phyloP scores from a whole-genome alignment of 2,329 filamentous ascomycete genomes.

The Cryphonectria nitschkei region DNA sequence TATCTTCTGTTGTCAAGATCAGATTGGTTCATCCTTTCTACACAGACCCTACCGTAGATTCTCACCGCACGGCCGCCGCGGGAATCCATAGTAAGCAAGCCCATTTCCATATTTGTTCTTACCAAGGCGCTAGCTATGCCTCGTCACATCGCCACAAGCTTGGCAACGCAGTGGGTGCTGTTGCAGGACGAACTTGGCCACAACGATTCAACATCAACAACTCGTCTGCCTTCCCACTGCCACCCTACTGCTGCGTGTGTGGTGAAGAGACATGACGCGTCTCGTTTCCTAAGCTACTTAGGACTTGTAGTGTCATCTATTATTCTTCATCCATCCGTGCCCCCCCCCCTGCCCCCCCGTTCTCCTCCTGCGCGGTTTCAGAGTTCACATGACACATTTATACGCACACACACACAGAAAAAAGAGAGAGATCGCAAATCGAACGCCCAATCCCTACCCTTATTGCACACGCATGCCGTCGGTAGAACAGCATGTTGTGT shows the following conservation, averaged over 20 bases:
- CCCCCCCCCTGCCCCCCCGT: background rate
- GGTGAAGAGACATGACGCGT: background rate
- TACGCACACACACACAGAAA: too few relatives aligned
- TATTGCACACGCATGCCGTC: background rate
- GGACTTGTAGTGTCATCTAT: background rate
- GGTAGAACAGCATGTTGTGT: background rate
- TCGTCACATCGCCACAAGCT: background rate
- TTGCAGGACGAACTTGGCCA: too few relatives aligned
- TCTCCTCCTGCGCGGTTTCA: background rate
- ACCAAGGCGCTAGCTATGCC: constrained; percentile 1
- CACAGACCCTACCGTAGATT: background rate
- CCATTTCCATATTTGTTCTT: background rate
- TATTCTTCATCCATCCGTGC: background rate
- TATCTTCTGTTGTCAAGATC: background rate
- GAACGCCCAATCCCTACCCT: background rate
- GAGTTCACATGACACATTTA: background rate
- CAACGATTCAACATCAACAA: background rate
- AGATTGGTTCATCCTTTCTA: background rate
- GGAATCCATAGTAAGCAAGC: background rate
- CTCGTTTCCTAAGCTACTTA: background rate
- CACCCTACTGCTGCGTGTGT: background rate
- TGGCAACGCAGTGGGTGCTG: background rate
- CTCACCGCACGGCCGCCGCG: background rate
- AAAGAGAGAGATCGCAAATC: background rate
- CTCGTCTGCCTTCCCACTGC: background rate